Evolutionary conservation across 2,329 filamentous ascomycete genomes (phyloP).

Genomic region (Diaporthe citriasiana): DNA sequence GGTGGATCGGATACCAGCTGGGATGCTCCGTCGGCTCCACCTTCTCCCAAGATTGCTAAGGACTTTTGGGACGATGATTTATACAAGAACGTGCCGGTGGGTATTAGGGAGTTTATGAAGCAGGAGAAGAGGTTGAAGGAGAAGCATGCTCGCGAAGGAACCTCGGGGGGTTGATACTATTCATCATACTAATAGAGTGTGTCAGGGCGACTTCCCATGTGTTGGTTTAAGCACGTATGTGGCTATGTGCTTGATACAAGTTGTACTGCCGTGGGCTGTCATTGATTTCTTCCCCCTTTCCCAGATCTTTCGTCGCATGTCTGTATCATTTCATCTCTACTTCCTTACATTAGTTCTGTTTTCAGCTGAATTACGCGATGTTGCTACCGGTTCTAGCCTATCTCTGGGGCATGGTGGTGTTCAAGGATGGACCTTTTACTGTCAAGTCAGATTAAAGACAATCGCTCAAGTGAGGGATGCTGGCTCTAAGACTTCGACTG

Average conservation of each 20-base stretch:
- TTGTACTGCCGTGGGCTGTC: neutral
- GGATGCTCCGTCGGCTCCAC: constrained; percentile 57
- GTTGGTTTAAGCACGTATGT: neutral
- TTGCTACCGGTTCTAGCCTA: too few species aligned
- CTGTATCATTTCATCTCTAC: neutral
- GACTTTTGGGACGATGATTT: constrained; percentile 76
- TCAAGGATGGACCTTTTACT: neutral
- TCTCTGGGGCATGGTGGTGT: neutral
- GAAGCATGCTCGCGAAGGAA: constrained; percentile 74
- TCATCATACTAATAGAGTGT: constrained; percentile 5
- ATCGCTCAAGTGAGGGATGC: neutral
- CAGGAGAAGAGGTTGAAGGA: constrained; percentile 91
- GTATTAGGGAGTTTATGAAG: constrained; percentile 97
- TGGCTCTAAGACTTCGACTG: neutral
- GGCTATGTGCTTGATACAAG: neutral
- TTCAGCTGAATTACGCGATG: neutral
- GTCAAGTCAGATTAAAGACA: neutral
- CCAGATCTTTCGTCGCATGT: neutral
- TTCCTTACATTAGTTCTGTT: neutral
- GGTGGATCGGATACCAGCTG: constrained; percentile 81
- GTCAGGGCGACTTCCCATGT: neutral
- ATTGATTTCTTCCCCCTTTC: neutral
- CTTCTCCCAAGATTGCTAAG: constrained; percentile 58
- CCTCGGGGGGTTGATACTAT: constrained; percentile 55
- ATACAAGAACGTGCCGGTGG: constrained; percentile 87